Conservation (phyloP, 805 yeast genomes). For the Saccharomycopsis fodiens region DNA sequence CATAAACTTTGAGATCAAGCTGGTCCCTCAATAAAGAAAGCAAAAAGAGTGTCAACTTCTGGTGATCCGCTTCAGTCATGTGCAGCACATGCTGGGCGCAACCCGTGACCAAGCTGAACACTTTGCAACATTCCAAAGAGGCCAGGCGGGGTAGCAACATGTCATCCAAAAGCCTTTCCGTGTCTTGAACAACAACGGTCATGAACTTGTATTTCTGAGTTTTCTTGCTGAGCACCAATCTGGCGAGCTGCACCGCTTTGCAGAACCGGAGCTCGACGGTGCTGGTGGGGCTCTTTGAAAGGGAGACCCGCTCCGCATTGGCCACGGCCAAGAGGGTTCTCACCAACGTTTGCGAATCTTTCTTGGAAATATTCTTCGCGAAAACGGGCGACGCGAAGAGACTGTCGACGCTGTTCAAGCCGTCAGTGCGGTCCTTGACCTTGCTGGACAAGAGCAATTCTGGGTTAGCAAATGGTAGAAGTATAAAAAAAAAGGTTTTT, state of each 20-base stretch:
- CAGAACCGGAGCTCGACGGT: constrained; percentile 28
- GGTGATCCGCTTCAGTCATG: constrained; percentile 16
- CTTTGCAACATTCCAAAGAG: constrained; percentile 26
- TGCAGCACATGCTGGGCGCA: constrained; percentile 22
- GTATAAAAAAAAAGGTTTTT: too few species aligned
- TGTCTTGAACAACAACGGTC: not conserved
- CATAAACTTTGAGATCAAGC: not conserved
- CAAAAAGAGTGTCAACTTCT: constrained; percentile 1
- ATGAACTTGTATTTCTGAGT: constrained; percentile 15
- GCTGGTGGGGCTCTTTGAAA: constrained; percentile 23
- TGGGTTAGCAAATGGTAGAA: too few species aligned
- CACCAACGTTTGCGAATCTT: not conserved
- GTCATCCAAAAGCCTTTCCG: not conserved
- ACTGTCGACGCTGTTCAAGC: constrained; percentile 33
- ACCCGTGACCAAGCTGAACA: constrained; percentile 25
- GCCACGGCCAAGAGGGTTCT: not conserved
- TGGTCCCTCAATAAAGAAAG: not conserved
- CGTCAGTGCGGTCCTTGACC: constrained; percentile 49
- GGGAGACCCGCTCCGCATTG: constrained; percentile 32
- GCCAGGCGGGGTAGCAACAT: constrained; percentile 25
- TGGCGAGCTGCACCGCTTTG: constrained; percentile 28
- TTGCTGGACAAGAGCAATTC: constrained; percentile 38
- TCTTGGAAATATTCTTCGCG: constrained; percentile 7
- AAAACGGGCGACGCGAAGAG: constrained; percentile 17
- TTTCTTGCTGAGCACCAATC: constrained; percentile 22